Conservation (phyloP, 257 asterid species). For the Linaria vulgaris region DNA sequence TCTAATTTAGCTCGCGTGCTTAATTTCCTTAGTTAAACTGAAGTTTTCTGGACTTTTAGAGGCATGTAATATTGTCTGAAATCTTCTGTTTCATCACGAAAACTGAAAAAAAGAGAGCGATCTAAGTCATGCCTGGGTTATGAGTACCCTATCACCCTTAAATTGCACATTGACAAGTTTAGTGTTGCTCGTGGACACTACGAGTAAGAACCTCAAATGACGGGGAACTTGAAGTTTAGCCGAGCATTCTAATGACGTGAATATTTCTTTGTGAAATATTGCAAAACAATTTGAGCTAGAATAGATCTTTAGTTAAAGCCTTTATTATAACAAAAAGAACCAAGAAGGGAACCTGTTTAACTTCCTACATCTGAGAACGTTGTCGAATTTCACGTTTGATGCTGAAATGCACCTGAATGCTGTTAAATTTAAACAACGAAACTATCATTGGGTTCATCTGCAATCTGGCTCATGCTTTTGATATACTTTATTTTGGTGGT, state of each 20-base stretch:
- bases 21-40: neutral
- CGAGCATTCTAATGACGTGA: no score
- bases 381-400: neutral
- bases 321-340: no score
- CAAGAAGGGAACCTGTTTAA: no score
- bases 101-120: neutral
- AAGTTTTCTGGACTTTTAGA: neutral
- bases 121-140: slow-evolving; percentile 9
- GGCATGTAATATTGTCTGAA: neutral
- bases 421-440: neutral
- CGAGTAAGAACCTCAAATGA: neutral
- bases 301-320: no score
- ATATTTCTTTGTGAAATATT: no score
- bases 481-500: slow-evolving; percentile 14
- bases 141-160: neutral
- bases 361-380: no score
- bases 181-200: neutral
- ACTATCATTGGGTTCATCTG: slow-evolving; percentile 5
- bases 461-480: slow-evolving; percentile 7
- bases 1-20: neutral
- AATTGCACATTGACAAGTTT: neutral
- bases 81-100: no score
- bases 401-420: neutral
- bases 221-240: no score
- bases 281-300: no score